Evolutionary conservation across 345 rosid genomes (phyloP), one percentile per base, ranked within the genome.

Genomic region (Linum lewisii): DNA sequence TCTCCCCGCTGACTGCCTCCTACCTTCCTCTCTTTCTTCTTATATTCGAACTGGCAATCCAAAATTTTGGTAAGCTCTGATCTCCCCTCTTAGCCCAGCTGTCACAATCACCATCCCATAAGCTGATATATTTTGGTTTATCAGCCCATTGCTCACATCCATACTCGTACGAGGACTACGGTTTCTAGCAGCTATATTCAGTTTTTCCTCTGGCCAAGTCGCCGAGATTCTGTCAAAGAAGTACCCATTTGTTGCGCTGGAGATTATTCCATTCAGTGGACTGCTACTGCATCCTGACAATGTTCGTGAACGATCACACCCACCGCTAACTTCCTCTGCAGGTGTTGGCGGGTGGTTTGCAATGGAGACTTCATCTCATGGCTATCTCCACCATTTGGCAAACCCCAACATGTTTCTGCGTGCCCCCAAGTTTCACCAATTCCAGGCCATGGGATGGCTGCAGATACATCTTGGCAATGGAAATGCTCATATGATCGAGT

Each of bases 401-500:
- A 85, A 21, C 61, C 69, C 21, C 73, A 67, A 63, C 50, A 76
- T 26, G 59, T 18, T 55, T 76, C 82, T 29, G 69, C 66, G 36
- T 72, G 37, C 23, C 75, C 87, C 87, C 81, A 83, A 16, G 76
- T 21, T 38, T 81, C 86, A 22, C 65, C 69, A 67, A 77, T 69
- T 57, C 97, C 97, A 1, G 97, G 97, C 99, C 97, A 93, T 36
- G 99, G 82, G 53, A 84, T 70, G 15, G 97, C 99, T 65, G 79
- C 82, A 0, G 90, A 87, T 24, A 82, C 99, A 65, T 85, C 99
- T 76, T 81, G 95, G 69, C 94, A 83, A 36, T 84, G 91, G 76
- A 89, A 93, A 79, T 89, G 83, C 72, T 93, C 97, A 51, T 82
- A 84, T 0, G 92, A 84, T 64, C 47, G 79, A 0, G 96, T 87